These are phyloP conservation scores for Boechera stricta DNA, from an alignment of 345 rosid species.

Conservation along the genomic window DNA sequence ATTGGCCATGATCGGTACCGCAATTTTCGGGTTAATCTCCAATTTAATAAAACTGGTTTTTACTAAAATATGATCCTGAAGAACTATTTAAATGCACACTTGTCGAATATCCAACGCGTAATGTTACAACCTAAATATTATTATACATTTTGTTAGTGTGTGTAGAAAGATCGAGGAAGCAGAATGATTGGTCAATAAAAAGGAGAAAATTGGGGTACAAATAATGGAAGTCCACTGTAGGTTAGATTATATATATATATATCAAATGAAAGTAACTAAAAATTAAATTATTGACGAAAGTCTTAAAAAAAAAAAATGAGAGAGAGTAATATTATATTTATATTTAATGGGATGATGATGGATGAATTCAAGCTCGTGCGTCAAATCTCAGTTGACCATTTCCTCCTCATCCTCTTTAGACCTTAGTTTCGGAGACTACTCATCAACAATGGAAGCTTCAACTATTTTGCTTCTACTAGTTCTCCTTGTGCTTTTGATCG, in stretches of 20 bases:
- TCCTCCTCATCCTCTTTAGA: not conserved
- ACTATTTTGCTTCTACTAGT: slow-evolving; percentile 10
- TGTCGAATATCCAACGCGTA: not conserved
- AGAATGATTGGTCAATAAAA: not conserved
- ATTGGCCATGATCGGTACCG: not conserved
- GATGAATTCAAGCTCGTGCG: slow-evolving; percentile 34
- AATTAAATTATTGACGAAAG: slow-evolving; percentile 15
- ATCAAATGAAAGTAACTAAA: not conserved
- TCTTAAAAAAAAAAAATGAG: not conserved
- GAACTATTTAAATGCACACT: not conserved
- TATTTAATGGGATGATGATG: not conserved
- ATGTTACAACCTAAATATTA: not conserved
- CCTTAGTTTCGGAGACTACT: slow-evolving; percentile 10
- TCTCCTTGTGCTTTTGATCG: not conserved
- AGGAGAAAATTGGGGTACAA: not conserved
- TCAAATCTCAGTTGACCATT: slow-evolving; percentile 21
- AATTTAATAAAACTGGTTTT: not conserved
- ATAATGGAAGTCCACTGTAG: slow-evolving; percentile 22
- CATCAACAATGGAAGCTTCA: slow-evolving; percentile 32
- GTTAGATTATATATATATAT: not conserved
- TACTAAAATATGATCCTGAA: not conserved
- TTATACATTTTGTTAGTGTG: not conserved
- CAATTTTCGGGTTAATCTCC: slow-evolving; percentile 12
- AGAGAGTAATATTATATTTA: not conserved
- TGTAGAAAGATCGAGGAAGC: slow-evolving; percentile 19